Evolutionary conservation across 202 grass and related monocot genomes (phyloP), one percentile per base, ranked within the genome.

Genomic region (Brachypodium distachyon): DNA sequence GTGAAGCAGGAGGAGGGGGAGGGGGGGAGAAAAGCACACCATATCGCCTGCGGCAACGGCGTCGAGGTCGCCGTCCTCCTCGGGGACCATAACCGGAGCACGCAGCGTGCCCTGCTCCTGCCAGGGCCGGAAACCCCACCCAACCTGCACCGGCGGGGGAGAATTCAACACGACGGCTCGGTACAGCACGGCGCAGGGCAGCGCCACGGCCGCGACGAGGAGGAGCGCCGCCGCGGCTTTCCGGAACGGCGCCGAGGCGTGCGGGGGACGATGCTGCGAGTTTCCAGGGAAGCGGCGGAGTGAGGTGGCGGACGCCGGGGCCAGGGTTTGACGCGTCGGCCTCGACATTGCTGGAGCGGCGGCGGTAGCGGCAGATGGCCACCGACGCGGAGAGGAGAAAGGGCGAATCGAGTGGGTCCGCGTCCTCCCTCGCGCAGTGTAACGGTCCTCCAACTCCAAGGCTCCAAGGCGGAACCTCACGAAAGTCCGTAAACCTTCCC

Each of bases 121-220:
- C 75, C 14, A 69, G 13, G 50, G 39, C 31, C 64, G 10, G 39
- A 13, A 70, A 44, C 28, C 46, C 66, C 46, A 41, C 9, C 11
- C 14, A 23, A 42, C 2, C 23, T 76, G 26, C 25, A 26, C 14
- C n/a, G 28, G 54, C 11, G 1, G 17, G 6, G 21, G 7, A 8
- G 26, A 0, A 9, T 32, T 29, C 39, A 23, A 57, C 17, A 71
- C 28, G 18, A 73, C 51, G 43, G 77, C 77, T 39, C 81, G 53
- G 84, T 84, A 82, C 43, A 91, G 66, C 72, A 91, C 60, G 59
- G 81, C 84, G 68, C 72, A 87, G 66, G 77, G 84, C 41, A 87
- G 61, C 51, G 66, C 60, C 50, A 84, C 72, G 46, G 89, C 77
- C 33, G 81, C 81, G 9, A 55, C 72, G 52, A 87, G 67, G 67